Evolutionary conservation across 2,329 filamentous ascomycete species (phyloP).

Genomic region (Mollisiaceae sp.): DNA sequence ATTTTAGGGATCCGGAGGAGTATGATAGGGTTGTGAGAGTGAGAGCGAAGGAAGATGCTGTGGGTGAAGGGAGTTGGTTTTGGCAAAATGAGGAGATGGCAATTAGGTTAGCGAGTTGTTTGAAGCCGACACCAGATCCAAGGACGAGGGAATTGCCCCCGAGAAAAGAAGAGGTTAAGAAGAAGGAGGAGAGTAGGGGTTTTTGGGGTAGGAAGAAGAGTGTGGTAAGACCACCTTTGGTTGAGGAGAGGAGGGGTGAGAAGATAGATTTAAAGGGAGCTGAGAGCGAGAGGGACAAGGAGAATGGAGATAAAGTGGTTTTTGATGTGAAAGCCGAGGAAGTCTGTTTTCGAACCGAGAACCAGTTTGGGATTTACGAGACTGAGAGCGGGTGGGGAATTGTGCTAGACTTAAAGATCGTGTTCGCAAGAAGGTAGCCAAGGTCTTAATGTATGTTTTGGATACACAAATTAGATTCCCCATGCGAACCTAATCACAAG

Average conservation of each 20-base stretch:
- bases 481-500: too few species aligned
- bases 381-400: conserved; percentile 39
- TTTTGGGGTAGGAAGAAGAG: conserved; percentile 35
- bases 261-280: conserved; percentile 7
- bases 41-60: conserved; percentile 29
- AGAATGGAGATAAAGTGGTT: conserved; percentile 27
- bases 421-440: conserved; percentile 12
- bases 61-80: conserved; percentile 27
- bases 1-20: conserved; percentile 30
- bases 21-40: conserved; percentile 34
- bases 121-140: conserved; percentile 29
- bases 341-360: conserved; percentile 67
- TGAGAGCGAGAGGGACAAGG: conserved; percentile 8
- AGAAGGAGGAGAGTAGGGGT: conserved; percentile 8
- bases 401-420: conserved; percentile 34
- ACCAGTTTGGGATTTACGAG: conserved; percentile 67
- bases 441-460: too few species aligned
- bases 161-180: conserved; percentile 18
- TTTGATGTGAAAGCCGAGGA: conserved; percentile 45
- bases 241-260: conserved; percentile 16
- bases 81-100: conserved; percentile 40
- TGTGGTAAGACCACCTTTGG: conserved; percentile 11
- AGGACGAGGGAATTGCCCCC: conserved; percentile 24
- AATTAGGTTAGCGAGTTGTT: conserved; percentile 29
- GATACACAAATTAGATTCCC: too few species aligned